Percentiles rank a stretch among this genome's conserved stretches.
Conservation (phyloP, 2,329 filamentous ascomycete genomes). For the Fusarium sp. region DNA sequence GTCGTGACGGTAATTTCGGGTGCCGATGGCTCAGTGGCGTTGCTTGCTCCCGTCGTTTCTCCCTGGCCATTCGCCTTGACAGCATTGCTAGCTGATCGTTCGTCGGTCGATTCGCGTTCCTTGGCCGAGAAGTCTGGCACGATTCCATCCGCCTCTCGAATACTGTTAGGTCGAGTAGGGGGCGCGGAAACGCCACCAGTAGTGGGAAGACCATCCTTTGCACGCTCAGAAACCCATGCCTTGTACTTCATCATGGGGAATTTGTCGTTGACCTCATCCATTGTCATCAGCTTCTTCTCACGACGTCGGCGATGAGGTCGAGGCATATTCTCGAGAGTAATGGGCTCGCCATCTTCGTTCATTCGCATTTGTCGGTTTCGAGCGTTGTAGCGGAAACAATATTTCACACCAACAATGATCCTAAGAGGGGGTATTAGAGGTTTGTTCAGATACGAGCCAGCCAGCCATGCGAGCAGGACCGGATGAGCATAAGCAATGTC, state of each 20-base stretch:
- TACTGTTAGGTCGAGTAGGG: conserved; percentile 76
- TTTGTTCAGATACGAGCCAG: conserved; percentile 4
- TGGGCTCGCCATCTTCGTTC: conserved; percentile 86
- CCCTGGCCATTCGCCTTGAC: conserved; percentile 30
- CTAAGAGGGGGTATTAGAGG: conserved; percentile 60
- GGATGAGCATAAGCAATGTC: conserved; percentile 47
- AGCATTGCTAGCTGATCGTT: conserved; percentile 48
- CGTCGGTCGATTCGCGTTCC: conserved; percentile 59
- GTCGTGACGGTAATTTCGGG: conserved; percentile 36
- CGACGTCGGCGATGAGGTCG: conserved; percentile 84
- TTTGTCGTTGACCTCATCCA: conserved; percentile 98
- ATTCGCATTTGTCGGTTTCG: conserved; percentile 83
- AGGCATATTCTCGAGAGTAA: conserved; percentile 87
- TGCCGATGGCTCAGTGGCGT: conserved; percentile 16
- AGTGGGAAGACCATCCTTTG: conserved; percentile 83
- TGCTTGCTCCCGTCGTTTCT: conserved; percentile 28
- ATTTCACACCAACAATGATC: conserved; percentile 99
- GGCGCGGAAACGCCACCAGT: conserved; percentile 84
- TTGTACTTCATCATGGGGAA: conserved; percentile 98
- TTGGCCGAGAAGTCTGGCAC: conserved; percentile 58
- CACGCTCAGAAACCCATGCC: conserved; percentile 86
- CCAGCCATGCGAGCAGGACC: conserved; percentile 68
- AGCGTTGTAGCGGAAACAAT: conserved; percentile 98
- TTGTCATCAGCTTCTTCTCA: conserved; percentile 98
- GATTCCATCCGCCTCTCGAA: conserved; percentile 73